Conservation (phyloP, 2,329 filamentous ascomycete species). For the Fonsecaea erecta region DNA sequence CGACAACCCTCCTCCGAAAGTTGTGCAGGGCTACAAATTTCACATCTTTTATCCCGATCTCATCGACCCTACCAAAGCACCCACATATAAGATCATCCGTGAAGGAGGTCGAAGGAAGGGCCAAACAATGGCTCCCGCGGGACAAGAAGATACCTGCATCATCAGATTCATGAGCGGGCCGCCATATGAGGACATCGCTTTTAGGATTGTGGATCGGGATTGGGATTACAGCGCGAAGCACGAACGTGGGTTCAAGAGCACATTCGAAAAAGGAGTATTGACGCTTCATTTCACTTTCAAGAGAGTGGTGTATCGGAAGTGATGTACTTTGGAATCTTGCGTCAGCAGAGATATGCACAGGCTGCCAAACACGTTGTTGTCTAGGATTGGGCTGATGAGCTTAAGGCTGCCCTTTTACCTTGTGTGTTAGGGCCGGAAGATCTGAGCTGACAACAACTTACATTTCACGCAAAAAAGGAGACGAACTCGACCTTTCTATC, state of each 20-base stretch:
- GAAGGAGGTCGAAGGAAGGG: slow-evolving; percentile 88
- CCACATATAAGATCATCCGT: slow-evolving; percentile 93
- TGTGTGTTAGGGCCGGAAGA: neutral
- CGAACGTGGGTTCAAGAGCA: slow-evolving; percentile 92
- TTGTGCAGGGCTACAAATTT: slow-evolving; percentile 99
- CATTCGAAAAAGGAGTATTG: slow-evolving; percentile 96
- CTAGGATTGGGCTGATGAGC: neutral
- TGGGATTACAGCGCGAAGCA: slow-evolving; percentile 98
- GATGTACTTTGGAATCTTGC: slow-evolving; percentile 25
- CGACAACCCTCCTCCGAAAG: slow-evolving; percentile 95
- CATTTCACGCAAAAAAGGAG: neutral
- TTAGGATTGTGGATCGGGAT: slow-evolving; percentile 95
- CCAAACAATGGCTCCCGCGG: slow-evolving; percentile 89
- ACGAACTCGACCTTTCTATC: neutral
- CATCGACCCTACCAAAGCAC: slow-evolving; percentile 90
- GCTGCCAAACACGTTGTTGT: neutral
- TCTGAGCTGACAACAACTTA: neutral
- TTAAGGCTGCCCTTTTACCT: neutral
- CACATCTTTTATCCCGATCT: slow-evolving; percentile 99
- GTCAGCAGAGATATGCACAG: neutral
- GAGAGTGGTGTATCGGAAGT: slow-evolving; percentile 68
- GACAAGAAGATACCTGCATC: slow-evolving; percentile 94
- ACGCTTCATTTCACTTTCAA: slow-evolving; percentile 99
- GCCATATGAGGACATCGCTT: slow-evolving; percentile 95
- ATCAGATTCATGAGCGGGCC: slow-evolving; percentile 95